Evolutionary conservation across 345 rosid species (phyloP).

Genomic region (Hypericum perforatum): DNA sequence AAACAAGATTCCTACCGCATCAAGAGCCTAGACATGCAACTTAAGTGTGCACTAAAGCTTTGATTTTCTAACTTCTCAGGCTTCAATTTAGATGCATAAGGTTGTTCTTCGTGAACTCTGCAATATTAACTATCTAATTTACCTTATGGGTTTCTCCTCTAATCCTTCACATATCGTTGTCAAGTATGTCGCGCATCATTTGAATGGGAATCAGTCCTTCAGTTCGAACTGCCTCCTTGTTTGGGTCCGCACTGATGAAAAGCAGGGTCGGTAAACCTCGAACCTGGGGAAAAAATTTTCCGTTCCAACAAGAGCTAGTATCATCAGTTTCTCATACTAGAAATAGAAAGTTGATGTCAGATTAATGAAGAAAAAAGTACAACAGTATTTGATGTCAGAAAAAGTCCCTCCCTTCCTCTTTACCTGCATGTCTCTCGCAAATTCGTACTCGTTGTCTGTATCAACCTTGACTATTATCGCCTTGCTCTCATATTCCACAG

Average conservation of each 20-base stretch:
- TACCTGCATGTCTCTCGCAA: conserved; percentile 89
- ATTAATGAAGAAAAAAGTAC: no score
- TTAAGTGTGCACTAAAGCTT: no score
- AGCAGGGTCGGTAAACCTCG: conserved; percentile 80
- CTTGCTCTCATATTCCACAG: conserved; percentile 75
- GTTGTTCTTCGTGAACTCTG: no score
- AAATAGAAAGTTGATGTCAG: no score
- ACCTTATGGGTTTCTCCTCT: no score
- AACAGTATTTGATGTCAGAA: no score
- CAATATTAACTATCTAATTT: no score
- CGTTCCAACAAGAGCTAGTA: neutral
- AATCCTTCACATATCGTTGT: conserved; percentile 60
- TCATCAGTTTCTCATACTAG: no score
- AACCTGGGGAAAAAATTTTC: conserved; percentile 38
- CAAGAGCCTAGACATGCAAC: no score
- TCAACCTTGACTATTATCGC: conserved; percentile 83
- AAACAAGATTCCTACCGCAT: no score
- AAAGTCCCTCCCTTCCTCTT: neutral
- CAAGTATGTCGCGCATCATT: conserved; percentile 85
- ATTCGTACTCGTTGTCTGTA: conserved; percentile 82
- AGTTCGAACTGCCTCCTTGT: conserved; percentile 77
- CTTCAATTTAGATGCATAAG: no score
- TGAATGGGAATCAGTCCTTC: conserved; percentile 84
- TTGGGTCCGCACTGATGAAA: conserved; percentile 82
- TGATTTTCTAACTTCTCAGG: no score